Percentiles rank a stretch among this genome's conserved stretches.
Conservation (phyloP, 306 rosid genomes). For the Quercus suber region DNA sequence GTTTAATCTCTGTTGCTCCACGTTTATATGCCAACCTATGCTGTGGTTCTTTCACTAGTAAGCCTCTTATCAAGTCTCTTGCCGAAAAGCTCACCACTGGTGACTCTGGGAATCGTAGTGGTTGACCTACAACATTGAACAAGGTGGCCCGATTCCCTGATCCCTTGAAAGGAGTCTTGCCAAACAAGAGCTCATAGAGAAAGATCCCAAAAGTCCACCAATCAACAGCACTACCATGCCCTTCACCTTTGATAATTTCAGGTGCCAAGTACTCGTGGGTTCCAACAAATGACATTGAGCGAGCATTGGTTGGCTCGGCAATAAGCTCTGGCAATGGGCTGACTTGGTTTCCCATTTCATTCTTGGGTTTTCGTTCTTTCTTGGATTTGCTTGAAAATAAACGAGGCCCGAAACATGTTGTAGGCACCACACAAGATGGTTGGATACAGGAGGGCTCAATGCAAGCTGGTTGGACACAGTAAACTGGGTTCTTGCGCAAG, state of each 20-base stretch:
- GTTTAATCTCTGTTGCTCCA: slow-evolving; percentile 56
- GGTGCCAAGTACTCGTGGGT: slow-evolving; percentile 62
- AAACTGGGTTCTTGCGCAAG: slow-evolving; percentile 36
- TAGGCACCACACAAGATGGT: slow-evolving; percentile 49
- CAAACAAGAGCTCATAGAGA: slow-evolving; percentile 53
- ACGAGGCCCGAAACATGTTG: slow-evolving; percentile 55
- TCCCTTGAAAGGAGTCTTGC: slow-evolving; percentile 60
- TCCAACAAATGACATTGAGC: slow-evolving; percentile 59
- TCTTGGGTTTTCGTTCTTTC: slow-evolving; percentile 48
- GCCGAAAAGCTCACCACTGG: slow-evolving; percentile 47
- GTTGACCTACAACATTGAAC: slow-evolving; percentile 54
- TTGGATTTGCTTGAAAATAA: slow-evolving; percentile 46
- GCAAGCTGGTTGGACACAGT: slow-evolving; percentile 52
- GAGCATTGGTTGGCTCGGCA: slow-evolving; percentile 62
- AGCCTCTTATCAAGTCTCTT: slow-evolving; percentile 45
- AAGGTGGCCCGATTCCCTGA: slow-evolving; percentile 54
- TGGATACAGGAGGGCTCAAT: slow-evolving; percentile 54
- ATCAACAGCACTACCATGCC: slow-evolving; percentile 60
- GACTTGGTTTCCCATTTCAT: slow-evolving; percentile 51
- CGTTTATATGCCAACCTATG: slow-evolving; percentile 48
- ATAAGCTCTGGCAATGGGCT: slow-evolving; percentile 52
- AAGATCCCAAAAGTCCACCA: slow-evolving; percentile 66
- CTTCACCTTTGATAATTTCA: slow-evolving; percentile 57
- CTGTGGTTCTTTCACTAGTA: slow-evolving; percentile 54
- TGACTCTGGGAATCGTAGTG: slow-evolving; percentile 44